phyloP scores from a whole-genome alignment of 2,329 filamentous ascomycete species.

The Alternaria sp. region DNA sequence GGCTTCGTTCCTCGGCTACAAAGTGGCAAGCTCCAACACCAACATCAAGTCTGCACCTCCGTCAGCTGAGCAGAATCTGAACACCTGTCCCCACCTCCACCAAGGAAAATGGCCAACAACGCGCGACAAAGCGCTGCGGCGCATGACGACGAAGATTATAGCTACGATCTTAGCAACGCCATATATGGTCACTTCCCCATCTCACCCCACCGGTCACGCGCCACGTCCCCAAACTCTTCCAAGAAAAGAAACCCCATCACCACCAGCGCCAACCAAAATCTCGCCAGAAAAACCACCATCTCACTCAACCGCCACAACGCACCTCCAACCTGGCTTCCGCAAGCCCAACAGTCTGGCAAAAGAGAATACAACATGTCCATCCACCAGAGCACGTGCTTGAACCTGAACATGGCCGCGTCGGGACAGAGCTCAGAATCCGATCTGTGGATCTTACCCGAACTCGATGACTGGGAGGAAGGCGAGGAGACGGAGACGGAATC shows the following conservation, averaged over 20 bases:
- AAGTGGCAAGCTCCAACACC: conserved; percentile 11
- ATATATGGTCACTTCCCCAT: conserved; percentile 29
- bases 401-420: conserved; percentile 21
- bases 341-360: conserved; percentile 8
- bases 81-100: conserved; percentile 12
- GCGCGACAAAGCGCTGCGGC: conserved; percentile 16
- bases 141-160: conserved; percentile 28
- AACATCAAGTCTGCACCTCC: not conserved
- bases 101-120: not conserved
- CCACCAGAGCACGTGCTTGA: conserved; percentile 39
- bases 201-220: conserved; percentile 19
- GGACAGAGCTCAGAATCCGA: conserved; percentile 32
- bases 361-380: conserved; percentile 17
- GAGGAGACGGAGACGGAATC: conserved; percentile 2
- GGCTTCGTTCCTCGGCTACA: conserved; percentile 19
- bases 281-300: no score
- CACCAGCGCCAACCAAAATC: conserved; percentile 14
- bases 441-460: conserved; percentile 45
- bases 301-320: conserved; percentile 1
- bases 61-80: conserved; percentile 1
- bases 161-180: conserved; percentile 26
- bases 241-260: conserved; percentile 12
- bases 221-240: conserved; percentile 18
- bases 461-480: conserved; percentile 43
- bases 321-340: conserved; percentile 26